Base-by-base conservation (phyloP, 2,329 filamentous ascomycete genomes). In the Fusarium devonianum region DNA sequence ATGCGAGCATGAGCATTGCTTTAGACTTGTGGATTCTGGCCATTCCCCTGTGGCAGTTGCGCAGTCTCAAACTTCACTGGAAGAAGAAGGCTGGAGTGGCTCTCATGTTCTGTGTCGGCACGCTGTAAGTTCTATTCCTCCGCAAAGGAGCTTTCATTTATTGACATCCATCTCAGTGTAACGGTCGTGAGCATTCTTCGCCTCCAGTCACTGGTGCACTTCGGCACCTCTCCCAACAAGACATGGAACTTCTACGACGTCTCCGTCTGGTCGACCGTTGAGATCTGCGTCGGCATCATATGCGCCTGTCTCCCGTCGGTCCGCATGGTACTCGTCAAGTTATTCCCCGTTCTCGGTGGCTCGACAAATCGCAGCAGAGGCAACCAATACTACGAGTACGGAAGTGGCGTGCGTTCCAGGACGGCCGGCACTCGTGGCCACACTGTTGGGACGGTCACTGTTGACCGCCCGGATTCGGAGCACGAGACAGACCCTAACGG, bases 21-120 rank as follows among this genome's bases (percentile, higher is more conserved):
- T 67, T 81, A 14, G 82, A 85, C 50, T 9, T 79, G 2, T 77
- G 76, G 72, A 78, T 84, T 60, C 69, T 84, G 14, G 72, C 67
- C 0, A 67, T 85, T 4, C 81, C 82, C 0, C 60, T 82, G 5
- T 73, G 71, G 16, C 73, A 78, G 39, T 58, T 83, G 3, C 61
- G 66, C 17, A 45, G 64, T 0, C 68, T 82, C 4, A 71, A 74
- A 3, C 49, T 81, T 17, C 71, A 74, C 39, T 76, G 71, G 68
- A 76, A 72, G 58, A 79, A 78, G 65, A 82, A 79, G 66, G 26
- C 76, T 13, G 71, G 76, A n/a, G 73, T 81, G 3, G 67, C 68
- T 6, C 50, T 79, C 48, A 81, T 82, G 78, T 81, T 82, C 48
- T 69, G 71, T n/a, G 71, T 81, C 8, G 79, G 80, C 7, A 65